phyloP scores from a whole-genome alignment of 345 rosid genomes.

The Nasturtium officinale region DNA sequence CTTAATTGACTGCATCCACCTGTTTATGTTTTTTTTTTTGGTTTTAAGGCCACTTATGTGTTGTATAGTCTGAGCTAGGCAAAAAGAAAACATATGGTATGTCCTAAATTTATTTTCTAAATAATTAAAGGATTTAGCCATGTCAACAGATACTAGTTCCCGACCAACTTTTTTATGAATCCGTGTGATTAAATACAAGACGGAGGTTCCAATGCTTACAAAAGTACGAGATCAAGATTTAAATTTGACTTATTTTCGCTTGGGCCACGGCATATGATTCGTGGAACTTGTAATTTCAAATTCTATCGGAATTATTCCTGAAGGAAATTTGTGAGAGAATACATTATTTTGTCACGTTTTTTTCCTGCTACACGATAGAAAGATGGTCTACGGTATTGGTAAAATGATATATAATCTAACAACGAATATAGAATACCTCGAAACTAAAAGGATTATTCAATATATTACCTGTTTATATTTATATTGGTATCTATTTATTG shows the following conservation, averaged over 20 bases:
- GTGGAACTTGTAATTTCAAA: slow-evolving; percentile 1
- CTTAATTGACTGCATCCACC: not conserved
- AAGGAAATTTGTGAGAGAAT: slow-evolving; percentile 2
- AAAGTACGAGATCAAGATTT: not conserved
- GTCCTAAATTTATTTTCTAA: not conserved
- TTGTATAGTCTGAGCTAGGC: not conserved
- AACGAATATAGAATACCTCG: not conserved
- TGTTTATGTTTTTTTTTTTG: not conserved
- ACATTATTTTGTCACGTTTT: slow-evolving; percentile 27
- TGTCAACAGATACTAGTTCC: not conserved
- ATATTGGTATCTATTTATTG: not conserved
- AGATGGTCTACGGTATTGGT: not conserved
- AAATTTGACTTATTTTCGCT: slow-evolving; percentile 3
- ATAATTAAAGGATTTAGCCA: not conserved
- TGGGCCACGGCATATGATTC: slow-evolving; percentile 39
- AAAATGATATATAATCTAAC: not conserved
- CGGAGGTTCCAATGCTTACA: not conserved
- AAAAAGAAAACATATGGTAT: not conserved
- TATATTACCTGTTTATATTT: not conserved
- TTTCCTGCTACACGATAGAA: not conserved
- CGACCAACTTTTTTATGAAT: not conserved
- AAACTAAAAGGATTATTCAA: not conserved
- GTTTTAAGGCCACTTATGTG: not conserved
- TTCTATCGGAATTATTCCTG: not conserved
- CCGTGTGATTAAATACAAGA: slow-evolving; percentile 25